Evolutionary conservation across 345 rosid genomes (phyloP).

Genomic region (Salix exigua): DNA sequence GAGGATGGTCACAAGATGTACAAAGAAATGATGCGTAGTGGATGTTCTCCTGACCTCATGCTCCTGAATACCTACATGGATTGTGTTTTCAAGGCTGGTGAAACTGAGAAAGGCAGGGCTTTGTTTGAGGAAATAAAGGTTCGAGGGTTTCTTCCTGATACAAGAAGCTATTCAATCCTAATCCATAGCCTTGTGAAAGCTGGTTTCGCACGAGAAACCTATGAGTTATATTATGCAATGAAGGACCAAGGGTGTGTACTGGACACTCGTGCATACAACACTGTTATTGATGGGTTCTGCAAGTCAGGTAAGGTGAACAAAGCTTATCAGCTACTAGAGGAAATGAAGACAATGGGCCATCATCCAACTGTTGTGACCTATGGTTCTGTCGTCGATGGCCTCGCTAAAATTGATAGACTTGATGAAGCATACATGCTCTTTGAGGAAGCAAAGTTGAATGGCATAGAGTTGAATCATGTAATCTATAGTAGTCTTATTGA

Average conservation of each 20-base stretch:
- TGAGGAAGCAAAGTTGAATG: constrained; percentile 87
- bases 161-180: constrained; percentile 67
- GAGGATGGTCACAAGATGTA: constrained; percentile 95
- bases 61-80: constrained; percentile 89
- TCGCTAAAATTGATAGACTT: constrained; percentile 86
- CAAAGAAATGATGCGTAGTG: constrained; percentile 69
- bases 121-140: constrained; percentile 77
- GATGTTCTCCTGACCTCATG: constrained; percentile 68
- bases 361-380: constrained; percentile 86
- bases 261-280: constrained; percentile 82
- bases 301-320: constrained; percentile 88
- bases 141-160: constrained; percentile 68
- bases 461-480: constrained; percentile 65
- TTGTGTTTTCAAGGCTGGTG: constrained; percentile 87
- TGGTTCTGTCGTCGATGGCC: constrained; percentile 85
- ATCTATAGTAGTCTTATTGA: constrained; percentile 85
- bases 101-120: constrained; percentile 74
- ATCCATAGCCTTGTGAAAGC: constrained; percentile 82
- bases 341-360: constrained; percentile 78
- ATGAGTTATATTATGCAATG: constrained; percentile 75
- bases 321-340: constrained; percentile 92
- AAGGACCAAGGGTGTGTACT: constrained; percentile 82
- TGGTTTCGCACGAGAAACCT: constrained; percentile 78
- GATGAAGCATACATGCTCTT: constrained; percentile 98
- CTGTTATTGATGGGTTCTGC: constrained; percentile 85